These are phyloP conservation scores for Chaetoscypha palmicola DNA, from an alignment of 2,329 filamentous ascomycete genomes.

Conservation along the genomic window DNA sequence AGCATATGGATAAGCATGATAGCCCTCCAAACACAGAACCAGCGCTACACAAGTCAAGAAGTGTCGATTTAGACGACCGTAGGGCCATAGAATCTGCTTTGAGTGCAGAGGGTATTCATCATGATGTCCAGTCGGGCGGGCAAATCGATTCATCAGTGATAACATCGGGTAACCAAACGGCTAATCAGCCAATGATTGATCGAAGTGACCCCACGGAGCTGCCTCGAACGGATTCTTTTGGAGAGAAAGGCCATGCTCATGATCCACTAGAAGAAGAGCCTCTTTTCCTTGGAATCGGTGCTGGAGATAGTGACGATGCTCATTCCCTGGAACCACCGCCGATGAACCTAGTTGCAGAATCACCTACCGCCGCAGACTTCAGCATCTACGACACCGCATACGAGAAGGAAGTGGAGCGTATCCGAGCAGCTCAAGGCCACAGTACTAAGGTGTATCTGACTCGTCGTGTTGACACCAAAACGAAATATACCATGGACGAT, in stretches of 20 bases:
- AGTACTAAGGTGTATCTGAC: slow-evolving; percentile 52
- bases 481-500: slow-evolving; percentile 27
- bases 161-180: not conserved
- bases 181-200: not conserved
- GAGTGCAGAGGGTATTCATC: slow-evolving; percentile 47
- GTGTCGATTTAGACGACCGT: slow-evolving; percentile 44
- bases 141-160: slow-evolving; percentile 11
- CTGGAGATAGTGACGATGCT: slow-evolving; percentile 47
- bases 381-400: slow-evolving; percentile 88
- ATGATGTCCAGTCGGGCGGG: slow-evolving; percentile 25
- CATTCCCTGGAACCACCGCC: slow-evolving; percentile 32
- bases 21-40: slow-evolving; percentile 13
- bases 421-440: slow-evolving; percentile 44
- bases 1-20: no score
- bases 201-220: slow-evolving; percentile 19
- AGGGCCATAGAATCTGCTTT: slow-evolving; percentile 41
- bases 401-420: slow-evolving; percentile 70
- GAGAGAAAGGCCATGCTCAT: slow-evolving; percentile 55
- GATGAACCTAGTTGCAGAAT: slow-evolving; percentile 63
- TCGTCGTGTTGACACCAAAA: slow-evolving; percentile 39
- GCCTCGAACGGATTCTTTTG: slow-evolving; percentile 32
- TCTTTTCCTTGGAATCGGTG: slow-evolving; percentile 70
- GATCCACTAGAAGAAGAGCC: slow-evolving; percentile 55
- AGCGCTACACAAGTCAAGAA: slow-evolving; percentile 37
- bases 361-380: slow-evolving; percentile 75